Percentiles rank a stretch among this genome's conserved stretches.
phyloP scores from a whole-genome alignment of 2,329 filamentous ascomycete species.

The Aspergillus novoparasiticus region DNA sequence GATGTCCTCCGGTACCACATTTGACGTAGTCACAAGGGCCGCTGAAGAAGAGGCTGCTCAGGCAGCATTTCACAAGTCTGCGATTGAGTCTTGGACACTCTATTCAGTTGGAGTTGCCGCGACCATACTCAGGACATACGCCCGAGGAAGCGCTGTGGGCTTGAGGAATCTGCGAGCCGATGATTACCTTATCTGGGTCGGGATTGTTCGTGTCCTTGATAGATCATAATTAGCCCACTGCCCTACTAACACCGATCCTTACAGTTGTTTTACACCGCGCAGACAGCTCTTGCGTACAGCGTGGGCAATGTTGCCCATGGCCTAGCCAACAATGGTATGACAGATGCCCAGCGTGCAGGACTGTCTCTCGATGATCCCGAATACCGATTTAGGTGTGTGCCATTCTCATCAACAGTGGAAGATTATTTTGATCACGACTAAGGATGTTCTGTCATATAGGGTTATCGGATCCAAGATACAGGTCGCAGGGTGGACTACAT shows the following conservation, averaged over 20 bases:
- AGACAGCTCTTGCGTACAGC: conserved; percentile 51
- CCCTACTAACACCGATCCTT: conserved; percentile 11
- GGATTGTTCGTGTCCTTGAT: conserved; percentile 42
- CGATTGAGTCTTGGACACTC: conserved; percentile 29
- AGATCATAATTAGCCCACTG: neutral
- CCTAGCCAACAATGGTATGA: conserved; percentile 60
- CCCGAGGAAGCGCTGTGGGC: conserved; percentile 22
- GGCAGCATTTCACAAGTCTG: conserved; percentile 16
- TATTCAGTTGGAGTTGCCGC: conserved; percentile 27
- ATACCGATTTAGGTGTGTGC: conserved; percentile 39
- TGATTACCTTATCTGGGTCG: conserved; percentile 59
- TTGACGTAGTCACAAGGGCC: neutral
- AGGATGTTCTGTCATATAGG: conserved; percentile 22
- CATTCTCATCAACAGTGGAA: neutral
- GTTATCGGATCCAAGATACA: conserved; percentile 56
- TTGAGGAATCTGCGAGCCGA: conserved; percentile 41
- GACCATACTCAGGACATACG: conserved; percentile 44
- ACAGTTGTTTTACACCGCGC: conserved; percentile 52
- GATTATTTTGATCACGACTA: neutral
- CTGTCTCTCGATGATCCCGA: conserved; percentile 46
- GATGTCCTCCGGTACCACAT: conserved; percentile 10
- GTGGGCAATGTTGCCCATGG: conserved; percentile 51
- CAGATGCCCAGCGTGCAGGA: conserved; percentile 47
- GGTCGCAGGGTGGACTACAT: conserved; percentile 55
- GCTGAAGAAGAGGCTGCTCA: conserved; percentile 18